Evolutionary conservation across 768 basidiomycete species (phyloP).

Genomic region (Amanita fuliginea): DNA sequence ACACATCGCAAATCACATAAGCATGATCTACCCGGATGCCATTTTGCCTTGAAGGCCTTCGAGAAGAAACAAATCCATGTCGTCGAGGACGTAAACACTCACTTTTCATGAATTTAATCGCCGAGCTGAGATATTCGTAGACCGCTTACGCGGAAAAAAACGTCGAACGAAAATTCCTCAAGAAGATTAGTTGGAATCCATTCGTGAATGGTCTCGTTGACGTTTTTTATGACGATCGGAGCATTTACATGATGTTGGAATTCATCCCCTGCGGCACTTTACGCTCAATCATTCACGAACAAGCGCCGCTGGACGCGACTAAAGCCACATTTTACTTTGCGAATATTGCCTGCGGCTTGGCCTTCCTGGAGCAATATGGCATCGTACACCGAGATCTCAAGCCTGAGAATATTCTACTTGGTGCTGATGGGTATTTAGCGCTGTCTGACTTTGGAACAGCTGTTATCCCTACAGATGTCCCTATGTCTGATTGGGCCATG

Average conservation of each 20-base stretch:
- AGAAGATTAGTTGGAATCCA: slow-evolving; percentile 38
- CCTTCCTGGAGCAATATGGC: slow-evolving; percentile 31
- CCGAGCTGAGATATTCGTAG: slow-evolving; percentile 7
- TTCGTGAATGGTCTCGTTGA: slow-evolving; percentile 38
- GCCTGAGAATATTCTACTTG: slow-evolving; percentile 46
- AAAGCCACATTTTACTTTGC: slow-evolving; percentile 39
- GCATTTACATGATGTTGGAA: slow-evolving; percentile 43
- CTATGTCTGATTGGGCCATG: slow-evolving; percentile 17
- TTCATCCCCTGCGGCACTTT: slow-evolving; percentile 35
- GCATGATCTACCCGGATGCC: slow-evolving; percentile 22
- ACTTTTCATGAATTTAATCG: background rate
- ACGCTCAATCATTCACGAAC: slow-evolving; percentile 21
- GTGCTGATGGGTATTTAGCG: slow-evolving; percentile 42
- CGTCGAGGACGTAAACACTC: slow-evolving; percentile 12
- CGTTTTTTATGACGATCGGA: slow-evolving; percentile 32
- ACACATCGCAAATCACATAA: slow-evolving; percentile 16
- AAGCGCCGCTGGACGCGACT: slow-evolving; percentile 19
- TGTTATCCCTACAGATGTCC: slow-evolving; percentile 12
- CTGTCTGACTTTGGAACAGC: slow-evolving; percentile 43
- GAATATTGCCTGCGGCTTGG: slow-evolving; percentile 39
- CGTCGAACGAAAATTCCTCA: slow-evolving; percentile 30
- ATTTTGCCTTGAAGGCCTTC: slow-evolving; percentile 37
- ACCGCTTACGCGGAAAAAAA: slow-evolving; percentile 19
- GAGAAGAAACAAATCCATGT: slow-evolving; percentile 23
- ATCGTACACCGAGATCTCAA: slow-evolving; percentile 47